Evolutionary conservation across 2,329 filamentous ascomycete genomes (phyloP), one percentile per base, ranked within the genome.

Genomic region (Biscogniauxia sp.): DNA sequence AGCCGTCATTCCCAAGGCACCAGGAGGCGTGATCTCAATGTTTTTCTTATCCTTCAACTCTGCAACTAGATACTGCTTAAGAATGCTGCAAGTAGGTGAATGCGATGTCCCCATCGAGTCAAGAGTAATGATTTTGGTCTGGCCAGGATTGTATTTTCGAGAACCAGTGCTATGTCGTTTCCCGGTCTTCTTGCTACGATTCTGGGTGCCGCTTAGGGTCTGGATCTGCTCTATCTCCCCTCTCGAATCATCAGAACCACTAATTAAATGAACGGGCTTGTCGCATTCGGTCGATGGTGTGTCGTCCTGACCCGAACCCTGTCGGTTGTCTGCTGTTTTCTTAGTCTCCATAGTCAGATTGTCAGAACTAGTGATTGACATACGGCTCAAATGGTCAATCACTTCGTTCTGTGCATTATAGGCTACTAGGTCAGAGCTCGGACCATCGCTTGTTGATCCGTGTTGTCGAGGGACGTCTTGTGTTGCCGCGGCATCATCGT

Each of bases 71-170:
- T 97, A 98, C 25, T 91, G 84, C 69, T 89, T 93, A 28, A 99
- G 79, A 41, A 84, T 82, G 53, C 75, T 82, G 63, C 89, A 86
- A 5, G 92, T 90, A 0, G 80, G 77, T 1, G 84, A 79, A 66
- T 93, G 92, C 0, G 79, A 53, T 4, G 75, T 69, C n/a, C 87
- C 88, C 1, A 98, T 81, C 0, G 95, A 98, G 74, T 99, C 95
- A 25, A 98, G 84, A 0, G 92, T 92, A 64, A 98, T 88, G 63
- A 98, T 93, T 41, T 85, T 84, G 1, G 92, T 87, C 55, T 86
- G 81, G 8, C 77, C 77, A 0, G 79, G 76, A 57, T 85, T 78
- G 60, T 78, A 76, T 63, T 79, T 84, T 32, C 75, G 74, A 56
- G 67, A 59, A 5, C 68, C 66, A 32, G 63, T 65, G 59, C 64